A percentile compares a stretch with the other conserved stretches of the same genome.
Evolutionary conservation across 768 basidiomycete species (phyloP).

Genomic region (Mycena leptocephala): DNA sequence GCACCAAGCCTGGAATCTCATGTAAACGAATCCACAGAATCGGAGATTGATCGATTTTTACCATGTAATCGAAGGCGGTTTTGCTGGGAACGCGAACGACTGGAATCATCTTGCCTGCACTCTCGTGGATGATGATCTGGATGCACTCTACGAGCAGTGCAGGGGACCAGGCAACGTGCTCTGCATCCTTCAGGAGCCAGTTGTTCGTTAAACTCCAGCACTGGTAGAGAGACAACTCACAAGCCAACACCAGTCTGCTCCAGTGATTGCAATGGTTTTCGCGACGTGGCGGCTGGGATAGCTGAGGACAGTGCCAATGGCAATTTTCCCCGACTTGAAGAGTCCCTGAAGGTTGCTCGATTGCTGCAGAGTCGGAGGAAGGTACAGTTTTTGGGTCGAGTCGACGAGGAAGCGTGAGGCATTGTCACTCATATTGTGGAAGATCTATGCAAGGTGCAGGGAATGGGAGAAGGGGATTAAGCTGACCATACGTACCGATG

Average conservation of each 20-base stretch:
- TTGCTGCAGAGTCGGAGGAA: background rate
- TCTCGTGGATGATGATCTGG: constrained; percentile 20
- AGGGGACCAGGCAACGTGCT: constrained; percentile 1
- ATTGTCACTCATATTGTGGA: too few species aligned
- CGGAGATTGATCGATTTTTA: background rate
- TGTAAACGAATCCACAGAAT: background rate
- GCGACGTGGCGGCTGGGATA: constrained; percentile 25
- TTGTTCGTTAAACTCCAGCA: background rate
- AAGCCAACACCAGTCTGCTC: constrained; percentile 30
- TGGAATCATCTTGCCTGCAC: constrained; percentile 15
- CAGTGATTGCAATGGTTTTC: constrained; percentile 8
- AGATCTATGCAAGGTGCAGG: too few species aligned
- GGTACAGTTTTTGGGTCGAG: background rate
- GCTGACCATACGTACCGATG: too few species aligned
- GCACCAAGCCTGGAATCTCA: background rate
- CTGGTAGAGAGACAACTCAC: background rate
- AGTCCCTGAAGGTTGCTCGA: background rate
- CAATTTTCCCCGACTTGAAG: constrained; percentile 9
- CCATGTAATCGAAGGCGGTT: constrained; percentile 18
- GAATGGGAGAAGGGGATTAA: too few species aligned
- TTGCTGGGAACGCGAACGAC: constrained; percentile 16
- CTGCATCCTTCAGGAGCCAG: background rate
- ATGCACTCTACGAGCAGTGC: background rate
- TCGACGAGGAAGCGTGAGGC: background rate
- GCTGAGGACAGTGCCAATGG: background rate